Evolutionary conservation across 768 basidiomycete genomes (phyloP), one percentile per base, ranked within the genome.

Genomic region (Macrocybe gigantea): DNA sequence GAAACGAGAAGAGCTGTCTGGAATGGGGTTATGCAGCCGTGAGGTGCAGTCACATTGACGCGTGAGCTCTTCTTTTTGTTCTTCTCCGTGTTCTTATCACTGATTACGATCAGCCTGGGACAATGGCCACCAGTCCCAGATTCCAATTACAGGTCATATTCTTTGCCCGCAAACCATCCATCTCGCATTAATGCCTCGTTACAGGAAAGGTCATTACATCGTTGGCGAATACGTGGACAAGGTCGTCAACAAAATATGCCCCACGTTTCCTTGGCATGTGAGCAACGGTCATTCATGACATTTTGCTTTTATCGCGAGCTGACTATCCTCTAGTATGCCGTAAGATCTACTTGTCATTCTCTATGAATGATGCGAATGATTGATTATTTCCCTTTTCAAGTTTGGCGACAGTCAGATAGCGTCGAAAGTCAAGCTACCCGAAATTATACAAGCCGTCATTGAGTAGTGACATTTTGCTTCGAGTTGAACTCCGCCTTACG

Each of bases 21-120:
- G 89, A 90, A 63, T 91, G 83, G 80, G 88, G 88, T 1, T 91
- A 91, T 66, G 84, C 89, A 30, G 85, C 85, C 8, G 75, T 88
- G 39, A 71, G 88, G 29, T 88, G 85, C 56, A 79, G 78, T 0
- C 80, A 84, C 66, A 65, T 92, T 35, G 77, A 83, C 49, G 72
- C 76, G 85, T 88, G 58, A 61, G 85, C 73, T 12, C 9, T 39
- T 32, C 32, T 8, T 12, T 37, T 22, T 29, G 30, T 41, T 13
- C 35, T 47, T 5, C 22, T 48, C 32, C 12, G 8, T 51, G 5
- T 6, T 35, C 34, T 15, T 30, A 7, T n/a, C 31, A 33, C 45
- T n/a, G 13, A 22, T 39, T 34, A 32, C 31, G 7, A 33, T 49
- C 36, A 88, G 86, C 7, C 68, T 73, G 7, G 79, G 79, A 3